Percentiles rank a stretch among this genome's conserved stretches.
Evolutionary conservation across 2,329 filamentous ascomycete genomes (phyloP).

Genomic region (Sporothrix pseudoabietina): DNA sequence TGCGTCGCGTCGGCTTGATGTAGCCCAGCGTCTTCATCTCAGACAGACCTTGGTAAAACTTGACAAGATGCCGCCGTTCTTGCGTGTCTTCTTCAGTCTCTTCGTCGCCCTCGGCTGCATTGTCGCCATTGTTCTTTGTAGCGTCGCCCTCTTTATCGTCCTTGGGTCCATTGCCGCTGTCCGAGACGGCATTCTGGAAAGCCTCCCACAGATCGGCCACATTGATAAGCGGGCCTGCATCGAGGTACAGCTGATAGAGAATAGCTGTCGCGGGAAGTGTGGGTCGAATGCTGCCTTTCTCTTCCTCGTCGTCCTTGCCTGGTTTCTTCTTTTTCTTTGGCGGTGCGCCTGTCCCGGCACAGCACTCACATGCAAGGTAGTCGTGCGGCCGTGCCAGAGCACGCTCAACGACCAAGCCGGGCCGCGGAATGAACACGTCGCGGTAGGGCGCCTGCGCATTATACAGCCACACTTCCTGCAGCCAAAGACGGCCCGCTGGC

Average conservation of each 20-base stretch:
- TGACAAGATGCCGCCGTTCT: conserved; percentile 64
- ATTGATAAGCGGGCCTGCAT: conserved; percentile 76
- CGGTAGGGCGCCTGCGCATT: conserved; percentile 69
- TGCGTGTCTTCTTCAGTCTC: conserved; percentile 48
- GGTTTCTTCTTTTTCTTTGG: not conserved
- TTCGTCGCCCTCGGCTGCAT: conserved; percentile 43
- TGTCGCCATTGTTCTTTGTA: conserved; percentile 30
- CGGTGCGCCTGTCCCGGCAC: conserved; percentile 41
- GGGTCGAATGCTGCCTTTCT: conserved; percentile 54
- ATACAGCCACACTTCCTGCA: conserved; percentile 76
- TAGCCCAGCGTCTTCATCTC: conserved; percentile 85
- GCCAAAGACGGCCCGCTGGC: conserved; percentile 46
- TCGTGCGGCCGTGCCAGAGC: conserved; percentile 73
- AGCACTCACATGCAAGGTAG: conserved; percentile 75
- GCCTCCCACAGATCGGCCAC: conserved; percentile 78
- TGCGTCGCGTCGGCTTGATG: conserved; percentile 86
- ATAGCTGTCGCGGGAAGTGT: conserved; percentile 72
- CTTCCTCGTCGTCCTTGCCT: conserved; percentile 35
- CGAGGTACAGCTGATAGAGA: conserved; percentile 76
- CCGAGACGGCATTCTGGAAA: conserved; percentile 64
- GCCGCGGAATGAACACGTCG: conserved; percentile 74
- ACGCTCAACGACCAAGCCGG: conserved; percentile 70
- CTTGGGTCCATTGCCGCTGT: conserved; percentile 37
- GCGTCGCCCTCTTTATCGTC: conserved; percentile 49
- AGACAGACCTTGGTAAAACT: conserved; percentile 83